phyloP scores from a whole-genome alignment of 2,329 filamentous ascomycete genomes.

The Ophiostoma ips region DNA sequence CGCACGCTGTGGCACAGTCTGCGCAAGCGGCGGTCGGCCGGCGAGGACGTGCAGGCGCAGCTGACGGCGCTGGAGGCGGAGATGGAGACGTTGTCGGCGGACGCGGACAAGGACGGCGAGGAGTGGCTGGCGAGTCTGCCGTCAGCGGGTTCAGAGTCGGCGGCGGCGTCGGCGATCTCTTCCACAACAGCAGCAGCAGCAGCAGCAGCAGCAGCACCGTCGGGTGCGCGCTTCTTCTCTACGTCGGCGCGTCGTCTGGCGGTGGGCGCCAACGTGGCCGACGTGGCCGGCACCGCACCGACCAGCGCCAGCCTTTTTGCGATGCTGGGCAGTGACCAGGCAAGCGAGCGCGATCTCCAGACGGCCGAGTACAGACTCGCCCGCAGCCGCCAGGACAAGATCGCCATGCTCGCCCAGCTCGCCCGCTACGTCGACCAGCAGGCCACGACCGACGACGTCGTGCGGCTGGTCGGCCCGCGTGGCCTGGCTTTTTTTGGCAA shows the following conservation, averaged over 20 bases:
- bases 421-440: too few species aligned
- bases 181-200: neutral
- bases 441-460: neutral
- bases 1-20: slow-evolving; percentile 23
- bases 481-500: neutral
- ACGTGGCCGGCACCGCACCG: too few species aligned
- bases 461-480: neutral
- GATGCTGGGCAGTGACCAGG: neutral
- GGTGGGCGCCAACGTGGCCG: too few species aligned
- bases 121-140: neutral
- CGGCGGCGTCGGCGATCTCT: neutral
- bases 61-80: neutral
- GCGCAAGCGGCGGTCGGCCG: slow-evolving; percentile 7
- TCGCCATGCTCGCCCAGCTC: too few species aligned
- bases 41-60: neutral
- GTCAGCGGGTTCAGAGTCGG: neutral
- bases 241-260: neutral
- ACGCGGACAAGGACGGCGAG: neutral
- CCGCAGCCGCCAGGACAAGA: too few species aligned
- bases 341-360: too few species aligned
- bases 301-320: too few species aligned
- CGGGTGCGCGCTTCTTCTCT: neutral
- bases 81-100: neutral
- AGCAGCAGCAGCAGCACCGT: neutral
- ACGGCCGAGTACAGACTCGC: too few species aligned